Evolutionary conservation across 345 rosid genomes (phyloP), one percentile per base, ranked within the genome.

Genomic region (Stellera chamaejasme): DNA sequence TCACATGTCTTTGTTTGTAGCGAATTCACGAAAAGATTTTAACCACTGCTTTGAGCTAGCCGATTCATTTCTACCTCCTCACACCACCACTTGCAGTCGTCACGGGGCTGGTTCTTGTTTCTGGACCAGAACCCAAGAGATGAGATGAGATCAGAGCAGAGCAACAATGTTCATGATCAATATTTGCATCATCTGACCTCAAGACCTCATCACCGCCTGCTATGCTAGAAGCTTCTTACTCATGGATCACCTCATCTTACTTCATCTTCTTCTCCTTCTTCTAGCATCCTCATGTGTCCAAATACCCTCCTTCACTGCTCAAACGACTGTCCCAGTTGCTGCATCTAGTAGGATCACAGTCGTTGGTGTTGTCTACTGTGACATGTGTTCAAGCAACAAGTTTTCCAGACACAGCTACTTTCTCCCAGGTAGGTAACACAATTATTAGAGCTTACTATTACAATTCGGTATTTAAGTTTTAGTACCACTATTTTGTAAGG

Each of bases 1-100:
- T 88, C 94, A 88, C 94, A 83, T 88, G 96, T 79, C 84, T 79
- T 82, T 88, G 96, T 88, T 72, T 69, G 73, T 78, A 81, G 84
- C 66, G 86, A 63, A 74, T 61, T 48, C 55, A 71, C 59, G 68
- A 75, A 69, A 62, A 59, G 55, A 55, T 62, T 59, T 57, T 25
- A 36, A 41, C 9, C 23, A 1, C 23, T 19, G 1, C 23, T 19
- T 19, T 19, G 23, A 19, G 23, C 23, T 19, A 19, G 23, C 23
- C 23, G 23, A 19, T 19, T 19, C n/a, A 50, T 49, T 27, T 54
- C 71, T 50, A 56, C 23, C 64, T 44, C 55, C 81, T 52, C 74
- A 68, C 2, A 55, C 53, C 2, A 55, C 53, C 60, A 69, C 71
- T 89, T 95, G 86, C 95, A 92, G 92, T 89, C 97, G 92, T 89